Evolutionary conservation across 441 rosid genomes (phyloP), one percentile per base, ranked within the genome.

Genomic region (Omphalea diandra): DNA sequence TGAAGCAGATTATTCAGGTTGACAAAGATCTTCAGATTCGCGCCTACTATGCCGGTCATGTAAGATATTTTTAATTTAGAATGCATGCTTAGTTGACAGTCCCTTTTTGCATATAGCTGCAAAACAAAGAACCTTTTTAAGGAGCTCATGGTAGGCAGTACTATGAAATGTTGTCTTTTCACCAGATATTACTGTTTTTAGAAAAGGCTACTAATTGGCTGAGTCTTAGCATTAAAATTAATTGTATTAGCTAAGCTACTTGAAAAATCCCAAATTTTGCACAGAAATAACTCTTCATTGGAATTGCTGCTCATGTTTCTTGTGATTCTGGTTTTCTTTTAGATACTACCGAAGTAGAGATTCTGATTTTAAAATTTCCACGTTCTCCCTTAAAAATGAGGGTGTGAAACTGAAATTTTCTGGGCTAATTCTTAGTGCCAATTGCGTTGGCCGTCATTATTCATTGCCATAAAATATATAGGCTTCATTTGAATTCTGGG

Each of bases 31-130:
- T 92, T 81, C 89, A 89, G 68, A 87, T 95, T 73, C 93, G 98
- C 69, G 95, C 95, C 46, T 95, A 95, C 72, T 95, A 95, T 63
- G 98, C 98, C 22, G 98, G 99, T 55, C 98, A 95, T 86, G 98
- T 94, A 85, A 83, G 90, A 55, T 35, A 18, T 61, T 63, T 75
- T 68, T 26, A 44, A 22, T 63, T 69, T 52, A 49, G 31, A 15
- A 32, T 12, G 18, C 44, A 35, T 33, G 7, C 52, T 46, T 2
- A 53, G 32, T 67, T 74, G 31, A 33, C 71, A 71, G 55, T 46
- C 54, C 40, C 29, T 74, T 27, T 78, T 18, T 20, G 26, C 62
- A 61, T 44, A 50, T 62, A 26, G 29, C 71, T 32, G 18, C 20
- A 54, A 50, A 70, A 68, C 32, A 32, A 41, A 2, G 17, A 29